These are phyloP conservation scores for Boletus bicolor DNA, from an alignment of 768 basidiomycete genomes.

Conservation along the genomic window DNA sequence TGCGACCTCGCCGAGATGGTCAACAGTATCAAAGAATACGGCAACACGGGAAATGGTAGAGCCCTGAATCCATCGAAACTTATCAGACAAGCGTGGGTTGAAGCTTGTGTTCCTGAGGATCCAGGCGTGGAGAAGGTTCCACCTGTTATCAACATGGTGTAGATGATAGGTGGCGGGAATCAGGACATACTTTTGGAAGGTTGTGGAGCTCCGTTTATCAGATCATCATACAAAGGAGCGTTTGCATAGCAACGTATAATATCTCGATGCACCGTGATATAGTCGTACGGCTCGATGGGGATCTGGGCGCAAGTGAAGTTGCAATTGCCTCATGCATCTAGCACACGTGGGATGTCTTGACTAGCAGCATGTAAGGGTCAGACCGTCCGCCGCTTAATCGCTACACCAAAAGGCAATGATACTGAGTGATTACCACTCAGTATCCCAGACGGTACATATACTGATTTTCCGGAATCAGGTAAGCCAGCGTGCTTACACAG, in stretches of 20 bases:
- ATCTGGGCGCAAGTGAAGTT: not conserved
- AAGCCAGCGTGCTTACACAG: too few species aligned
- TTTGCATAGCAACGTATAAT: not conserved
- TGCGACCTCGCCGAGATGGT: not conserved
- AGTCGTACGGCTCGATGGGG: not conserved
- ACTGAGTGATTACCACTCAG: too few species aligned
- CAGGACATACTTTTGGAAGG: too few species aligned
- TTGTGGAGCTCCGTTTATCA: not conserved
- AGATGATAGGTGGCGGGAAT: not conserved
- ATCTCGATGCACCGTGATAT: not conserved
- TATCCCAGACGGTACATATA: too few species aligned
- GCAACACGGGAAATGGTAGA: not conserved
- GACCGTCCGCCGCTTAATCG: too few species aligned
- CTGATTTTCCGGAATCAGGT: too few species aligned
- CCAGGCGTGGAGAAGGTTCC: not conserved
- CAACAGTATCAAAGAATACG: not conserved
- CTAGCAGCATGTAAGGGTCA: not conserved
- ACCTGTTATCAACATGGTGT: not conserved
- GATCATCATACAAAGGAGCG: too few species aligned
- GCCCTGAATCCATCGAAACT: not conserved
- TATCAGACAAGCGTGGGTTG: too few species aligned
- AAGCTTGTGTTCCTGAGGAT: not conserved
- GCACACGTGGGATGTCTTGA: not conserved
- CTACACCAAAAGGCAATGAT: too few species aligned
- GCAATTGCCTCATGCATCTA: not conserved